Evolutionary conservation across 768 basidiomycete species (phyloP).

Genomic region (Pleurotus tuoliensis): DNA sequence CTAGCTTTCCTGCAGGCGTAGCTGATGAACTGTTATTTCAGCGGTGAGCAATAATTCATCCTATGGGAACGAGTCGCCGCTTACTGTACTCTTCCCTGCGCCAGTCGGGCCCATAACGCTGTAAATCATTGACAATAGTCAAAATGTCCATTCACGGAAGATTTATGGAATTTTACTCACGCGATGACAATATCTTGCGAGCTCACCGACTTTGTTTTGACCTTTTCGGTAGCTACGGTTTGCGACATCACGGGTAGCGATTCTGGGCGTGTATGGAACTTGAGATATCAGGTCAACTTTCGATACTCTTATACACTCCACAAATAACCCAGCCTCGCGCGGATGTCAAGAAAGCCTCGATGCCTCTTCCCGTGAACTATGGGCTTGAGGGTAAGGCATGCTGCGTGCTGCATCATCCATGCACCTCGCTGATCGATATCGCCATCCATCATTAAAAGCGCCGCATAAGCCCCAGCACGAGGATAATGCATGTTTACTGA

Average conservation of each 20-base stretch:
- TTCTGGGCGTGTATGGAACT: no score
- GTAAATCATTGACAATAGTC: background rate
- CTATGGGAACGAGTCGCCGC: background rate
- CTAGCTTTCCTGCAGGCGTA: constrained; percentile 1
- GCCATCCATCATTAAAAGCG: constrained; percentile 6
- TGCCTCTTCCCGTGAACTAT: background rate
- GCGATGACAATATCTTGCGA: constrained; percentile 4
- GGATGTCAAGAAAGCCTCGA: background rate
- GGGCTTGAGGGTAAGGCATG: background rate
- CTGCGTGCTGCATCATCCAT: background rate
- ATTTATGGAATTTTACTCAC: background rate
- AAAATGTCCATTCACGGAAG: no score
- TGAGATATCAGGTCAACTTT: no score
- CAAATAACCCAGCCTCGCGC: background rate
- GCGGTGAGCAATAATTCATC: background rate
- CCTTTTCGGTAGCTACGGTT: background rate
- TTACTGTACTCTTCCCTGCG: constrained; percentile 9
- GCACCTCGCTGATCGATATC: background rate
- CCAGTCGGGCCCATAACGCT: constrained; percentile 10
- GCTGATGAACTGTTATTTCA: constrained; percentile 8
- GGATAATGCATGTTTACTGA: background rate
- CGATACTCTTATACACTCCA: no score
- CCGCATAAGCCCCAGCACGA: background rate
- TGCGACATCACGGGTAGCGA: background rate
- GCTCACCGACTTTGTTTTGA: background rate